These are phyloP conservation scores for Diaporthe sp. DNA, from an alignment of 2,329 filamentous ascomycete species.

Conservation along the genomic window DNA sequence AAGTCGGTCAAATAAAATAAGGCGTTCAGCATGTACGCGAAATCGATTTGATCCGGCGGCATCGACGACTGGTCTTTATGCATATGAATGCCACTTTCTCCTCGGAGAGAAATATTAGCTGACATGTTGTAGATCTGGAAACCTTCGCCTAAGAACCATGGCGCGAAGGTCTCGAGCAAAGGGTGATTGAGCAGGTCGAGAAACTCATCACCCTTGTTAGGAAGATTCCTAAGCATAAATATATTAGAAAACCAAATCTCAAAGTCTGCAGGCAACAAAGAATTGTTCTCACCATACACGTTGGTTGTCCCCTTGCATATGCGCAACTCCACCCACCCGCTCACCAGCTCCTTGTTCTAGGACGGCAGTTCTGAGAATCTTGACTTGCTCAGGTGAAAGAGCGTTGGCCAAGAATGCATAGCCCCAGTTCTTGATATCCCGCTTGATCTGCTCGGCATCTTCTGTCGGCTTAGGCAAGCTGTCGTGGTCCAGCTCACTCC, in stretches of 20 bases:
- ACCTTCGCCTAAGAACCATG: constrained; percentile 20
- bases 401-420: constrained; percentile 16
- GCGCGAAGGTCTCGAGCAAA: constrained; percentile 5
- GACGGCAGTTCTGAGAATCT: not conserved
- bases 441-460: constrained; percentile 18
- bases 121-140: constrained; percentile 24
- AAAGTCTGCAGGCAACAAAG: not conserved
- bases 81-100: constrained; percentile 18
- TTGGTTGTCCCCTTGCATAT: constrained; percentile 19
- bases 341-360: constrained; percentile 14
- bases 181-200: constrained; percentile 24
- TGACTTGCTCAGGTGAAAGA: not conserved
- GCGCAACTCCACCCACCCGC: constrained; percentile 8
- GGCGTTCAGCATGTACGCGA: constrained; percentile 13
- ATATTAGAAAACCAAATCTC: not conserved
- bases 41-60: constrained; percentile 15
- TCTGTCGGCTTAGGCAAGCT: constrained; percentile 17
- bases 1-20: constrained; percentile 15
- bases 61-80: constrained; percentile 19
- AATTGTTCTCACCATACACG: constrained; percentile 6
- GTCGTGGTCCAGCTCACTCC: not conserved
- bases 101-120: not conserved
- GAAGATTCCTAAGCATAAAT: not conserved
- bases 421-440: constrained; percentile 14
- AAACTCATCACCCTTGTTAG: constrained; percentile 28